Evolutionary conservation across 2,329 filamentous ascomycete genomes (phyloP), one percentile per base, ranked within the genome.

Genomic region (Bertia moriformis): DNA sequence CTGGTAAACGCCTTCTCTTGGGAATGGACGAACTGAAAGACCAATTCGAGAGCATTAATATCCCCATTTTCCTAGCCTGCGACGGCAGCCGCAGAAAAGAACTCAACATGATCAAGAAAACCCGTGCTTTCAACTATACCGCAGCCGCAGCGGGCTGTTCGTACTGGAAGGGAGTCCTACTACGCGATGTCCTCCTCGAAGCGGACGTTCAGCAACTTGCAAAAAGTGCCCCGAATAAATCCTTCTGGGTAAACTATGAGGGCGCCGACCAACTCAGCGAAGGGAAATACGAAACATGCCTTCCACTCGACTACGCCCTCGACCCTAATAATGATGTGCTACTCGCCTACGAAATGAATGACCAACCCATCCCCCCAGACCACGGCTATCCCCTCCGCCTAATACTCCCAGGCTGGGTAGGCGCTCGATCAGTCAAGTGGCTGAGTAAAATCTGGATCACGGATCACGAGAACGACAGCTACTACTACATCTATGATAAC

Each of bases 31-130:
- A 64, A 10, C 44, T 69, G 3, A 56, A 52, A 29, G 61, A 68
- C 24, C 69, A 83, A 5, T 71, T 67, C 41, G 49, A 58, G 2
- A 43, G 48, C 2, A 57, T 69, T 46, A 71, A 68, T 40, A 66
- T 69, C 33, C 59, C 65, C 4, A 57, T 69, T 4, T 47, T 58
- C 0, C 48, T 71, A 2, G 65, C 61, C 15, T 71, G 67, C 44
- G 63, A 66, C 32, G 66, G 66, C 1, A 70, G 66, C 43, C 49
- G 67, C 3, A 52, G 67, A 10, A 94, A 94, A 60, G 88, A 95
- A 58, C 88, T 94, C 53, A 95, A 95, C 48, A 68, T 85, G 39
- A 83, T 94, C 3, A 71, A 85, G 14, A 94, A 94, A 56, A 85
- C 83, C 1, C 93, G 93, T 50, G 88, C 88, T 0, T 95, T 95